Conservation (phyloP, 306 rosid genomes). For the Casuarina glauca region DNA sequence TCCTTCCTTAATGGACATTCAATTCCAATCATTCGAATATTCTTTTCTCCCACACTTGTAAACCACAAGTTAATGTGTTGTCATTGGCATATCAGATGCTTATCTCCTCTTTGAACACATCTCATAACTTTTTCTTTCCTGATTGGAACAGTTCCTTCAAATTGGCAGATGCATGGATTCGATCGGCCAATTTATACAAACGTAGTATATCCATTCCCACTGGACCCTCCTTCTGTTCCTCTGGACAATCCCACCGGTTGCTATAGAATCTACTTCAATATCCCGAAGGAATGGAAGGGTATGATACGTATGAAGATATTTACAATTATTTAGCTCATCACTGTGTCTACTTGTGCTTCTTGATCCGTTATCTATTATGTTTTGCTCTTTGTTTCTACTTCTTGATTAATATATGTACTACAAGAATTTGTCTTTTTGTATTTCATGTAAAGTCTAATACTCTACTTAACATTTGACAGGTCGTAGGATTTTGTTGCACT, state of each 20-base stretch:
- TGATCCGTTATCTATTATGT: not conserved
- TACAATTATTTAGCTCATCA: not conserved
- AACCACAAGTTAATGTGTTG: not conserved
- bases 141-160: conserved; percentile 87
- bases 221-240: conserved; percentile 78
- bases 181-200: conserved; percentile 92
- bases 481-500: conserved; percentile 87
- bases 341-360: conserved; percentile 7
- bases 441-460: conserved; percentile 9
- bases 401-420: conserved; percentile 10
- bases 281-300: conserved; percentile 94
- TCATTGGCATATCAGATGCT: not conserved
- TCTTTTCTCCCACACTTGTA: not conserved
- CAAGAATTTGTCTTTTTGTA: conserved; percentile 1
- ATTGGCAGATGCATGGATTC: conserved; percentile 95
- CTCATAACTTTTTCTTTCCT: conserved; percentile 27
- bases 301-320: conserved; percentile 21
- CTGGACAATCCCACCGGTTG: conserved; percentile 90
- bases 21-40: not conserved
- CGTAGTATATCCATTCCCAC: conserved; percentile 68
- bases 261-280: conserved; percentile 67
- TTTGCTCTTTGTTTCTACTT: not conserved
- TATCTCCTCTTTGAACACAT: conserved; percentile 17
- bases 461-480: conserved; percentile 51
- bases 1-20: not conserved